These are phyloP conservation scores for Kalmusia sp. DNA, from an alignment of 2,329 filamentous ascomycete species.

Conservation along the genomic window DNA sequence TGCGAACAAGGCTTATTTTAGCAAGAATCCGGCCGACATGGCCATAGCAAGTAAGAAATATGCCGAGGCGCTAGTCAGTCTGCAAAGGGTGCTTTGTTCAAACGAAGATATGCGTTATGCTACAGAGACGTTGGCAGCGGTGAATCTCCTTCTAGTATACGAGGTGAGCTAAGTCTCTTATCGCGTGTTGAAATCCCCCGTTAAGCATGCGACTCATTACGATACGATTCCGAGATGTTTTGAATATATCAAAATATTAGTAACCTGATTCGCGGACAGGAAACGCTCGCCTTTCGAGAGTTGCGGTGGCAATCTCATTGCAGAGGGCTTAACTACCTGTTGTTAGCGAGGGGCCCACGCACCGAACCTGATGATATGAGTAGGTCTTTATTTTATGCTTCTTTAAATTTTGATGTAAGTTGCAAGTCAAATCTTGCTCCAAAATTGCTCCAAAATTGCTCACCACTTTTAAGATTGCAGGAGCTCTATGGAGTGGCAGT, in stretches of 20 bases:
- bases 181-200: too few relatives aligned
- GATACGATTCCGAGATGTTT: too few relatives aligned
- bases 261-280: background rate
- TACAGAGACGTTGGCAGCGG: constrained; percentile 12
- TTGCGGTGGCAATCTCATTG: constrained; percentile 12
- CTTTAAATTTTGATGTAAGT: constrained; percentile 10
- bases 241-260: background rate
- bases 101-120: constrained; percentile 1
- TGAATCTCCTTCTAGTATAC: constrained; percentile 12
- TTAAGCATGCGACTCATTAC: too few relatives aligned
- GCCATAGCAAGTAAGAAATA: constrained; percentile 1
- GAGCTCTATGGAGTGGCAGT: constrained; percentile 3
- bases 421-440: background rate
- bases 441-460: too few relatives aligned
- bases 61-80: constrained; percentile 7
- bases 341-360: constrained; percentile 9
- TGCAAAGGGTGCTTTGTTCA: constrained; percentile 2
- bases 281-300: constrained; percentile 4
- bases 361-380: constrained; percentile 13
- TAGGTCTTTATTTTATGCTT: constrained; percentile 12
- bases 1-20: background rate
- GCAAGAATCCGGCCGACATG: background rate
- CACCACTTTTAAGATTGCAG: constrained; percentile 3
- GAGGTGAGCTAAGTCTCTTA: constrained; percentile 13
- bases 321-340: constrained; percentile 7